Evolutionary conservation across 106 monocot species (phyloP).

Genomic region (Triglochin maritima): DNA sequence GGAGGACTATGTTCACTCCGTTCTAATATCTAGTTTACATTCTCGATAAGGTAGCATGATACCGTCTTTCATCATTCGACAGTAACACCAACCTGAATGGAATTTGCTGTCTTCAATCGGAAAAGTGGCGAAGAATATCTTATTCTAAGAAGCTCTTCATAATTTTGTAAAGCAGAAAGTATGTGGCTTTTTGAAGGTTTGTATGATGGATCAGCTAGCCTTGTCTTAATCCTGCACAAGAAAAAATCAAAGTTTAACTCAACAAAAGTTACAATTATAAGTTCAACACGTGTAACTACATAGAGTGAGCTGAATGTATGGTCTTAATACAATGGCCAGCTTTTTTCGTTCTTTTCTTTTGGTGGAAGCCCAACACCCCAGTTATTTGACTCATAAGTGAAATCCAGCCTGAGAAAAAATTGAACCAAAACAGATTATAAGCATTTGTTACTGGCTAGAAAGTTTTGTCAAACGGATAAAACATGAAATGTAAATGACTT

Average conservation of each 20-base stretch:
- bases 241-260: neutral
- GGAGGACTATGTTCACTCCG: too few relatives aligned
- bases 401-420: constrained; percentile 59
- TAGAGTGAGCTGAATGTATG: neutral
- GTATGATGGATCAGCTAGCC: constrained; percentile 67
- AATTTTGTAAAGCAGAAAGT: constrained; percentile 54
- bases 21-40: too few relatives aligned
- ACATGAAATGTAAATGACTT: too few relatives aligned
- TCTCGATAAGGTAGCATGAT: too few relatives aligned
- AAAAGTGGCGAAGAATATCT: constrained; percentile 89
- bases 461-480: too few relatives aligned
- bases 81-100: constrained; percentile 65
- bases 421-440: too few relatives aligned
- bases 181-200: constrained; percentile 62
- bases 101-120: constrained; percentile 51
- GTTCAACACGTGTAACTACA: neutral
- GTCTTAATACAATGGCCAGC: constrained; percentile 59
- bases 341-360: constrained; percentile 75
- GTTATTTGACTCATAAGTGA: constrained; percentile 76
- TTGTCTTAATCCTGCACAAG: constrained; percentile 31
- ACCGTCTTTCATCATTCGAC: too few relatives aligned
- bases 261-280: too few relatives aligned
- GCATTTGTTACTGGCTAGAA: too few relatives aligned
- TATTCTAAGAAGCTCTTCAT: constrained; percentile 50
- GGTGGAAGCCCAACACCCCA: constrained; percentile 94